Evolutionary conservation across 139 green algal genomes (phyloP), one percentile per base, ranked within the genome.

Genomic region (Coelastrella sp.): DNA sequence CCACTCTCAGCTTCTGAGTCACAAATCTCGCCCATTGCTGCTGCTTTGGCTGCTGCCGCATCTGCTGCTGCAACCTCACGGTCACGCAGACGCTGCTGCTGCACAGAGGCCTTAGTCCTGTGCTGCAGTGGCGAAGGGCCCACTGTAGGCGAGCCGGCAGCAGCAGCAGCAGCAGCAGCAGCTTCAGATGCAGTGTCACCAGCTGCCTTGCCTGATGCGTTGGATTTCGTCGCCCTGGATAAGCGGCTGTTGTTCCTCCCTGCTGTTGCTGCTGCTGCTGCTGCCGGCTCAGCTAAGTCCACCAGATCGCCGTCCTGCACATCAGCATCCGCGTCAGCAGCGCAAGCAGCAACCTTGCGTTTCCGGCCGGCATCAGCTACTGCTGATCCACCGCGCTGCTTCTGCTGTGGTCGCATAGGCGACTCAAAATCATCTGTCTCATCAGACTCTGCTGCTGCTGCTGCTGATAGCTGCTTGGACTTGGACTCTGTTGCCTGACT

Each of bases 31-130:
- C 71, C 61, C 14, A 5, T 60, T 78, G 82, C 82, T 87, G 82
- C 82, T 32, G 64, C 82, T 56, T 22, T 32, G 7, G 64, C 82
- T 78, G 82, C 83, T 66, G 68, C 83, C n/a, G 23, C 32, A 13
- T 22, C 83, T 80, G 54, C 83, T 57, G 47, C 17, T 5, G 20
- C 23, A 22, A 23, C 68, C 5, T 56, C 54, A 23, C 61, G 82
- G 64, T 87, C 17, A 19, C 58, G 82, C 32, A 47, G 32, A 47
- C 71, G 61, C 61, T 71, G 61, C 59, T 19, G 6, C 81, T 85
- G 56, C n/a, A 54, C 23, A 20, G 79, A 66, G 16, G 54, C 79
- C 58, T 68, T 68, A 3, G 79, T 68, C 8, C 54, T 23, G 7
- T 66, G 56, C 5, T 20, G 13, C 32, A 23, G 54, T 23, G 54